phyloP scores from a whole-genome alignment of 345 rosid species.

The Corchorus olitorius region DNA sequence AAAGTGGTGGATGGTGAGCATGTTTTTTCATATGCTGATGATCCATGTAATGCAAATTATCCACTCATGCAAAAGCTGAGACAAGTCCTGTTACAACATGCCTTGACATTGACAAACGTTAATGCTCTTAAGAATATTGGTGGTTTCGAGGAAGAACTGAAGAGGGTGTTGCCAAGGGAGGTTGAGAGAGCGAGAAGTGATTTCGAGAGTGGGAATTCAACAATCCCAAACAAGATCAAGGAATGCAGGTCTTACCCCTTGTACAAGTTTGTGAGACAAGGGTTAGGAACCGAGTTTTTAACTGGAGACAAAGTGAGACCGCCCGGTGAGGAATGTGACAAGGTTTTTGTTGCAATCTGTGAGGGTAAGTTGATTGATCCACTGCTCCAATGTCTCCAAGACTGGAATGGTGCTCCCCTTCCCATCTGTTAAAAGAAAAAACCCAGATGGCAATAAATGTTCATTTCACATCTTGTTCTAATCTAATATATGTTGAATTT shows the following conservation, averaged over 20 bases:
- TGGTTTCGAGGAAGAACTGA: conserved; percentile 44
- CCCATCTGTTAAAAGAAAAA: no score
- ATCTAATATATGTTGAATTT: no score
- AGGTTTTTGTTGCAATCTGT: no score
- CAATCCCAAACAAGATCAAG: conserved; percentile 37
- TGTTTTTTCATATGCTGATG: no score
- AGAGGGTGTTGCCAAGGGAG: conserved; percentile 35
- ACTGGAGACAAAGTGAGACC: not conserved
- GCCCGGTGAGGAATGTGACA: conserved; percentile 33
- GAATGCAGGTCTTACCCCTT: conserved; percentile 49
- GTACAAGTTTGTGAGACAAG: conserved; percentile 14
- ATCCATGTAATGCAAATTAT: not conserved
- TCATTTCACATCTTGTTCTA: no score
- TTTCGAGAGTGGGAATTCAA: conserved; percentile 33
- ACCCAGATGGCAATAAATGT: no score
- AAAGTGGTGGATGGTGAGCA: no score
- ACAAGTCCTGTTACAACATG: conserved; percentile 41
- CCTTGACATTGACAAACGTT: conserved; percentile 19
- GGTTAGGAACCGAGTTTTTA: no score
- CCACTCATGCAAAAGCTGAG: conserved; percentile 37
- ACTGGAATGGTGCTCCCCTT: no score
- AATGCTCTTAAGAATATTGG: conserved; percentile 28
- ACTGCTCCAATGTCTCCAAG: no score
- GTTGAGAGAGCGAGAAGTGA: conserved; percentile 33
- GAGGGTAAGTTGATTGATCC: no score